Evolutionary conservation across 2,329 filamentous ascomycete species (phyloP), one percentile per base, ranked within the genome.

Genomic region (Colletotrichum ledebouriae): DNA sequence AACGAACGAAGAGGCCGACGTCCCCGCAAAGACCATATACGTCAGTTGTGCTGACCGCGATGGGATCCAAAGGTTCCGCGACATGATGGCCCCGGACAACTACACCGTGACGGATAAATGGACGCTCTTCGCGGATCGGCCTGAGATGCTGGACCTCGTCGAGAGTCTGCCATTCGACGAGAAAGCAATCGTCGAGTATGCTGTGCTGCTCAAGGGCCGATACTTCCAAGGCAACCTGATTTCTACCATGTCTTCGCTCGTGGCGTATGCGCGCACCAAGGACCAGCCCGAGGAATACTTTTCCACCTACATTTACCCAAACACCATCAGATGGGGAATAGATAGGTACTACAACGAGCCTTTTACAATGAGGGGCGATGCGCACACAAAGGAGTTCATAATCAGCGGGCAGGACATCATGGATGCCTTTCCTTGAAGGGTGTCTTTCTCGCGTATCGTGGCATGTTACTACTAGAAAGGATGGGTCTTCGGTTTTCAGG

Each of bases 101-200:
- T 59, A 59, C 41, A 59, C 41, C 5, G 56, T 59, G 15, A 42
- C 41, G 39, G 56, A 59, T 15, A 59, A 59, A 41, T 59, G 56
- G 56, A 59, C 39, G 25, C 50, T 59, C 12, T 47, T n/a, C 56
- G 56, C 41, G n/a, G 56, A 59, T 15, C 41, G 25, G 15, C 56
- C 56, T 12, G 41, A 59, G n/a, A 20, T 46, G 15, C 41, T 59
- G 22, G 56, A 44, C 2, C n/a, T 34, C 10, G 15, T 58, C 10
- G 39, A 46, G 11, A 29, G 11, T 13, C 41, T 58, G 6, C 10
- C 56, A 13, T 58, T 58, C 11, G 56, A 58, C 20, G 11, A 58
- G 25, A 58, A 47, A 15, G 56, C 22, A 6, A 44, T 47, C 25
- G 6, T 58, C 29, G 56, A 58, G 15, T 47, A 47, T 15, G 42